Evolutionary conservation across 148 eudicot species (phyloP).

Genomic region (Dysphania ambrosioides): DNA sequence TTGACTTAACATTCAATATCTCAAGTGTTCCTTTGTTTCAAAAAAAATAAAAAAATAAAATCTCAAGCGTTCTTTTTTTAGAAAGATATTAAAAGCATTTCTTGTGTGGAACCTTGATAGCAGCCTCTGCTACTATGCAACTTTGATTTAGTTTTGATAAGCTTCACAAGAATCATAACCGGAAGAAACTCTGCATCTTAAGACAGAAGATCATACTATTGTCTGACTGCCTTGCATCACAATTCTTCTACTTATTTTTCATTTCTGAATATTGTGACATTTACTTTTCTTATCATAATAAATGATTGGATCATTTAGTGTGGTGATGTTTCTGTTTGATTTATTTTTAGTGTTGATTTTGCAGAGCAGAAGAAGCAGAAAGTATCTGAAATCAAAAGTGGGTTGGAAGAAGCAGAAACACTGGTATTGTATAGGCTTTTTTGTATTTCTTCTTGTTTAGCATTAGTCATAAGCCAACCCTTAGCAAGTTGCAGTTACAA

Average conservation of each 20-base stretch:
- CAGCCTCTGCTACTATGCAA: neutral
- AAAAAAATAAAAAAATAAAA: no score
- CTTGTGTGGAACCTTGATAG: neutral
- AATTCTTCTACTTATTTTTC: neutral
- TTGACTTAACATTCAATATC: neutral
- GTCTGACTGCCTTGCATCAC: no score
- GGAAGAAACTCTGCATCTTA: neutral
- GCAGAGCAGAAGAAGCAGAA: slow-evolving; percentile 72
- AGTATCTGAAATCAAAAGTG: slow-evolving; percentile 47
- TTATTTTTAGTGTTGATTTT: slow-evolving; percentile 15
- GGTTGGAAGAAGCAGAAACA: slow-evolving; percentile 59
- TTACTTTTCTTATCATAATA: neutral
- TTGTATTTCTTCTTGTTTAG: slow-evolving; percentile 3
- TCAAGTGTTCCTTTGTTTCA: neutral
- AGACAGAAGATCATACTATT: neutral
- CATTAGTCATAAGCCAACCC: no score
- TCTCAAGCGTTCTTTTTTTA: no score
- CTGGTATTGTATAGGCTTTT: slow-evolving; percentile 34
- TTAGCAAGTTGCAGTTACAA: no score
- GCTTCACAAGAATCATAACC: slow-evolving; percentile 2
- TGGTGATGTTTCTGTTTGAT: neutral
- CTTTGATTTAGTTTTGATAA: neutral
- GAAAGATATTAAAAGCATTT: neutral
- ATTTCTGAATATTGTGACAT: neutral
- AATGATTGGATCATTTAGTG: neutral